Conservation (phyloP, 768 basidiomycete species). For the Termitomyces sp. region DNA sequence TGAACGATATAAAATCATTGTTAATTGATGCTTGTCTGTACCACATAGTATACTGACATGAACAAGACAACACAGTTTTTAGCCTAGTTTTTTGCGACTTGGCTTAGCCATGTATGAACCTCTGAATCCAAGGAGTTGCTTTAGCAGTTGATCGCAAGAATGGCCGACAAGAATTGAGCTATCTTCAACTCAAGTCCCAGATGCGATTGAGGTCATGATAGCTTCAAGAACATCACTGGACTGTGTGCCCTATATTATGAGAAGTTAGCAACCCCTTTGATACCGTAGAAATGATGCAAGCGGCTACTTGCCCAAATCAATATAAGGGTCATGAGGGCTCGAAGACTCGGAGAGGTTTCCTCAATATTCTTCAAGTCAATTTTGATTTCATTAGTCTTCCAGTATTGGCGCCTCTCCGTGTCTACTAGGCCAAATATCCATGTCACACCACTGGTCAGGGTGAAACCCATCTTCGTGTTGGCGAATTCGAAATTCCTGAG, state of each 20-base stretch:
- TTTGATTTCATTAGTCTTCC: background rate
- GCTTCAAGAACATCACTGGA: background rate
- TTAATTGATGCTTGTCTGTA: too few relatives aligned
- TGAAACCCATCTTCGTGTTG: background rate
- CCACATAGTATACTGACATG: too few relatives aligned
- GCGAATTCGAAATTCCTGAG: background rate
- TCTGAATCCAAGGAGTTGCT: too few relatives aligned
- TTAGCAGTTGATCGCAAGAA: too few relatives aligned
- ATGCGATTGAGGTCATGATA: background rate
- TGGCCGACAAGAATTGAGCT: background rate
- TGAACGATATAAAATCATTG: background rate
- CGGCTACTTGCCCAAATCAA: background rate
- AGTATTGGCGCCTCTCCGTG: background rate
- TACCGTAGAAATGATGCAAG: too few relatives aligned
- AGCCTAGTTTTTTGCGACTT: too few relatives aligned
- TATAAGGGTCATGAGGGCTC: background rate
- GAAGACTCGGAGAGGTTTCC: background rate
- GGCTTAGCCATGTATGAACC: too few relatives aligned
- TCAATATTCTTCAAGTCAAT: background rate
- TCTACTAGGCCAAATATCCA: background rate
- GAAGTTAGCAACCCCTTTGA: background rate
- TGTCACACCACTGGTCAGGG: background rate
- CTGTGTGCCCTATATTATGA: background rate
- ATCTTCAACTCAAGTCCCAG: background rate
- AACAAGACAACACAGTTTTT: too few relatives aligned